Base-by-base conservation (phyloP, 768 basidiomycete species). In the Scleroderma bovista region DNA sequence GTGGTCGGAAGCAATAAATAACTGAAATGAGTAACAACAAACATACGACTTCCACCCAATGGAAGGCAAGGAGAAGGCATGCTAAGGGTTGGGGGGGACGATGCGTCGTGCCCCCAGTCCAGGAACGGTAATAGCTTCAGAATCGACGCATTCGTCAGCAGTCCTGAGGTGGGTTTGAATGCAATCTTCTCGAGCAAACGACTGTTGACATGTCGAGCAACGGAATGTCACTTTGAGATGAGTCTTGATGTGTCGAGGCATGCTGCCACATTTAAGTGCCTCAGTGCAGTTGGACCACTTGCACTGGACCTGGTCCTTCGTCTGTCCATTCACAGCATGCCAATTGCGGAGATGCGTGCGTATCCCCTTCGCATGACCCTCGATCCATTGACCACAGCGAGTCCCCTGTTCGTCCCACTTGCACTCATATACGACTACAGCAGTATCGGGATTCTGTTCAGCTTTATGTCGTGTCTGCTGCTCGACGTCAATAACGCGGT, bases 221-320 rank as follows among this genome's bases (percentile, higher is more conserved):
- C 23, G 20, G 5, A 41, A 33, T 4, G 38, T 46, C 3, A 50
- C 38, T 16, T 29, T 23, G 1, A 53, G 31, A 24, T 53, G 52
- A 16, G 52, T 41, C 37, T 50, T 39, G 13, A 53, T 33, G 11
- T 53, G 52, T 12, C 52, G 43, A 19, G 44, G 22, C 26, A 50
- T 46, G 37, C 44, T 50, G 10, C 37, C 38, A 7, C 17, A 26
- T 26, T 46, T 41, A 20, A 43, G 31, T 9, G 32, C 34, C 3
- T 50, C 36, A 6, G 17, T 15, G 26, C 48, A 53, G 20, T 9
- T 26, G 8, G 19, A 24, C 48, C 52, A 53, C 4, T 17, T 32
- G 43, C 52, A 53, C 12, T 6, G 12, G 11, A n/a, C n/a, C 17
- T 12, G 19, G 36, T 44, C 48, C 32, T 26, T 36, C 11, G 22